Evolutionary conservation across 169 alveolate genomes (phyloP).

Genomic region (Eimeria necatrix): DNA sequence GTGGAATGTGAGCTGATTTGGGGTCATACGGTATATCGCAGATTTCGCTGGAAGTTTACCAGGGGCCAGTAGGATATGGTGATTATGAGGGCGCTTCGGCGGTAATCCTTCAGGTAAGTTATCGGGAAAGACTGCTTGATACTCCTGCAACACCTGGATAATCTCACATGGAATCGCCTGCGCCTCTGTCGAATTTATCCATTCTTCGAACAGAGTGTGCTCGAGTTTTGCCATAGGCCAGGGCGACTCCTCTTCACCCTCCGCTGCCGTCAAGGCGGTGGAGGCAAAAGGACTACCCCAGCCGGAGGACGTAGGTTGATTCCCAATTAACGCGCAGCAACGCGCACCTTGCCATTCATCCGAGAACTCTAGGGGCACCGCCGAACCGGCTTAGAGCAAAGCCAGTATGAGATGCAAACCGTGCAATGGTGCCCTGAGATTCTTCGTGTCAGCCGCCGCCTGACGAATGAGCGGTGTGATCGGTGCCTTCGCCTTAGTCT

Average conservation of each 20-base stretch:
- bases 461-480: no score
- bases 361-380: background rate
- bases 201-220: background rate
- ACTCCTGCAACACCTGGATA: no score
- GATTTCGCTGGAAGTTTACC: background rate
- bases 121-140: background rate
- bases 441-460: no score
- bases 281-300: background rate
- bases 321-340: background rate
- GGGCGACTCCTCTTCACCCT: background rate
- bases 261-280: background rate
- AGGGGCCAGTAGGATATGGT: background rate
- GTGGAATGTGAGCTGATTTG: background rate
- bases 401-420: no score
- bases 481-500: background rate
- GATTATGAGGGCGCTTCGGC: background rate
- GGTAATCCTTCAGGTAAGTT: background rate
- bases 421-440: no score
- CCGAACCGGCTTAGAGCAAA: background rate
- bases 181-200: background rate
- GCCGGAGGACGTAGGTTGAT: background rate
- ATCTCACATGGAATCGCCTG: background rate
- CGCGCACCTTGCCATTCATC: background rate
- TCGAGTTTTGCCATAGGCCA: background rate
- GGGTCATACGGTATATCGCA: background rate